Conservation (phyloP, 1,284 basidiomycete genomes). For the Coriolopsis trogii region DNA sequence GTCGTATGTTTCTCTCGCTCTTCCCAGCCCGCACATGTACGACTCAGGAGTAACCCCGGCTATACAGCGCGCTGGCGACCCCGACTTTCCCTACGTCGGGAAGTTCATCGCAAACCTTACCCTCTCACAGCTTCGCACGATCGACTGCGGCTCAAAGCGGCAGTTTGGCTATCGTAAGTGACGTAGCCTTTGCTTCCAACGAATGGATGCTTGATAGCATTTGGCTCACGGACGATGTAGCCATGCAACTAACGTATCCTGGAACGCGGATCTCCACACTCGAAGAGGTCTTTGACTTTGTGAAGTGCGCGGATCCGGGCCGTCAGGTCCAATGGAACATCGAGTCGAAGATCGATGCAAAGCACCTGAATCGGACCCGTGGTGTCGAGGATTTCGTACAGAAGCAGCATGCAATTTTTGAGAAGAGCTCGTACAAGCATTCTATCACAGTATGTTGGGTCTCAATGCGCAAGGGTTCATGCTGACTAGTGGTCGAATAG, state of each 20-base stretch:
- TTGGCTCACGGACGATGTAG: slow-evolving; percentile 35
- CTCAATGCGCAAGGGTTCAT: not conserved
- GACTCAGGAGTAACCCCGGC: not conserved
- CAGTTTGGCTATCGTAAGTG: slow-evolving; percentile 61
- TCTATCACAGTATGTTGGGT: slow-evolving; percentile 59
- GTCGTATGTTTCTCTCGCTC: slow-evolving; percentile 44
- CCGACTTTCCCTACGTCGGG: slow-evolving; percentile 71
- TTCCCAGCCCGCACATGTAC: not conserved
- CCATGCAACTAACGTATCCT: slow-evolving; percentile 65
- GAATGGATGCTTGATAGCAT: not conserved
- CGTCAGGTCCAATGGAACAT: slow-evolving; percentile 73
- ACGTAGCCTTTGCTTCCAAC: not conserved
- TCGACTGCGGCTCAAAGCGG: slow-evolving; percentile 78
- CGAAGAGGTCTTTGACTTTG: slow-evolving; percentile 75
- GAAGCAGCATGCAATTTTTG: slow-evolving; percentile 60
- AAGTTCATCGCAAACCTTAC: slow-evolving; percentile 79
- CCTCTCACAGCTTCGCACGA: slow-evolving; percentile 72
- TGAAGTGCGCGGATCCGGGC: slow-evolving; percentile 65
- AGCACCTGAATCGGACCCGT: slow-evolving; percentile 56
- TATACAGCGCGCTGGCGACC: slow-evolving; percentile 52
- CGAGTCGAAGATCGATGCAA: slow-evolving; percentile 77
- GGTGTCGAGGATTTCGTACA: slow-evolving; percentile 67
- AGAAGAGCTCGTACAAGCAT: slow-evolving; percentile 54
- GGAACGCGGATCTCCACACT: slow-evolving; percentile 74
- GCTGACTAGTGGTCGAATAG: slow-evolving; percentile 36